Conservation (phyloP, 2,329 filamentous ascomycete genomes). For the Epichloe amarillans region DNA sequence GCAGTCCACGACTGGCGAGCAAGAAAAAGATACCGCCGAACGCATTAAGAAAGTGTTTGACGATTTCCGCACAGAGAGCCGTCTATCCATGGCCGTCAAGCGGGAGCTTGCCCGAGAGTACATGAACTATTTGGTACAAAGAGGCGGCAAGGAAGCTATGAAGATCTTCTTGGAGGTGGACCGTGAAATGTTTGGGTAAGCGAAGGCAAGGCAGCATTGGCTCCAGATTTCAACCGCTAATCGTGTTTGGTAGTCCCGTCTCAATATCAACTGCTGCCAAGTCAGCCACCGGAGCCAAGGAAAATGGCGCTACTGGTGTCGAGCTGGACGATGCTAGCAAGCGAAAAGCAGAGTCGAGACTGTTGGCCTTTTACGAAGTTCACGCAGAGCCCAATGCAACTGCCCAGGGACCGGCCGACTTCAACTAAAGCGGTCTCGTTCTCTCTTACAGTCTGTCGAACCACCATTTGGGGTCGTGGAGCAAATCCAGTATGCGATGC, state of each 20-base stretch:
- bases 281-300: slow-evolving; percentile 22
- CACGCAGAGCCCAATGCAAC: slow-evolving; percentile 32
- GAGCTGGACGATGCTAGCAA: slow-evolving; percentile 39
- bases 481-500: neutral
- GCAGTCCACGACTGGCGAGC: slow-evolving; percentile 55
- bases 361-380: slow-evolving; percentile 39
- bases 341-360: slow-evolving; percentile 36
- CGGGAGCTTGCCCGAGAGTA: slow-evolving; percentile 68
- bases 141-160: slow-evolving; percentile 70
- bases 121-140: slow-evolving; percentile 70
- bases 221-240: slow-evolving; percentile 1
- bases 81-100: slow-evolving; percentile 52
- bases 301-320: slow-evolving; percentile 27
- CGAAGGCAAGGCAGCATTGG: neutral
- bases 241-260: slow-evolving; percentile 9
- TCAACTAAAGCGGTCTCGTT: slow-evolving; percentile 27
- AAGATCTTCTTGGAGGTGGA: slow-evolving; percentile 77
- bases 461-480: neutral
- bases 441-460: neutral
- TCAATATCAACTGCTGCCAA: slow-evolving; percentile 11
- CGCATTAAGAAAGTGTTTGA: slow-evolving; percentile 73
- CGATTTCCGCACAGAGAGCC: slow-evolving; percentile 59
- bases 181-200: slow-evolving; percentile 73
- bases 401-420: slow-evolving; percentile 36
- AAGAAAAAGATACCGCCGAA: slow-evolving; percentile 51